Base-by-base conservation (phyloP, 192 early-diverging fungal species). In the Coemansia sp. region DNA sequence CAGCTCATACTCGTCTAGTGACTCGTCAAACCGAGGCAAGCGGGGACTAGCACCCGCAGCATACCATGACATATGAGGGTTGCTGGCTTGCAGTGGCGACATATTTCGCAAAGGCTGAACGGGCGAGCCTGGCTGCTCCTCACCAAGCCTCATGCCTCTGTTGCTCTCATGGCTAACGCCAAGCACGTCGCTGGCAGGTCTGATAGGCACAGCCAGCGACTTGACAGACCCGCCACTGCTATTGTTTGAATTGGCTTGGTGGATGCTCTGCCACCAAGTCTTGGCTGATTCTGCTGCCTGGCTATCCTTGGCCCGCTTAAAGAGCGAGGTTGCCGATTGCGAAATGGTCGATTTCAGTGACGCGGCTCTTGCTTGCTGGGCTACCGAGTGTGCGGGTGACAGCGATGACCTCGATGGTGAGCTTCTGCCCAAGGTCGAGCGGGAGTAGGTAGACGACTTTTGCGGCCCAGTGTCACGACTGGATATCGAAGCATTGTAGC, bases 261-360 rank as follows among this genome's bases (percentile, higher is more conserved):
- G 73, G 2, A 76, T 66, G 51, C 43, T 73, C 67, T 82, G 73
- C 79, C 79, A 82, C 79, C 79, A 82, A 40, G 72, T 40, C 58
- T 73, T 76, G 23, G 79, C 79, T 21, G 79, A 82, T 34, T 73
- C 73, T 9, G 79, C 79, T 0, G 79, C 79, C 56, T 82, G 73
- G 61, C 79, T 82, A 36, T 66, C 64, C 59, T 73, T 76, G 2
- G 79, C 79, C 2, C 79, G 79, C 60, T 76, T 69, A 34, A 82
- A 64, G 38, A 76, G 45, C 43, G 66, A 64, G 1, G 61, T 73
- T 0, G 79, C 79, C 9, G 73, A 69, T 21, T 51, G 50, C 9
- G 73, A 76, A 31, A 82, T 60, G 13, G 60, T 46, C 9, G 65
- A 63, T 46, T 75, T 76, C n/a, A 64, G 26, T n/a, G 75, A 65